Base-by-base conservation (phyloP, 208 protist species). In the Leishmania tropica region DNA sequence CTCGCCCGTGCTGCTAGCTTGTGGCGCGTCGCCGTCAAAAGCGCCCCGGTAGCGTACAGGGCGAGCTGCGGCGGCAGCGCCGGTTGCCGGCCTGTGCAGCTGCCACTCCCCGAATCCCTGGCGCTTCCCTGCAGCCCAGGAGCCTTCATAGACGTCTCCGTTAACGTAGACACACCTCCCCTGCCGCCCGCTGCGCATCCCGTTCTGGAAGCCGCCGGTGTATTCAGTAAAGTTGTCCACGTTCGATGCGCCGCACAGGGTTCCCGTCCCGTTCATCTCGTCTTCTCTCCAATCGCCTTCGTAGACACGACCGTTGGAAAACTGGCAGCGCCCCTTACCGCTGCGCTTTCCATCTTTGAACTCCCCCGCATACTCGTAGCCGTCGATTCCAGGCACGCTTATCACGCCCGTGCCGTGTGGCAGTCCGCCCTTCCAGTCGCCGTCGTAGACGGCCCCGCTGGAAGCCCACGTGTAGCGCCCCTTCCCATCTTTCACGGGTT, bases 271-370 rank as follows among this genome's bases (percentile, higher is more conserved):
- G 51, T 93, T 85, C 92, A 96, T 95, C 73, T 94, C 81, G 75
- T 97, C 96, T 17, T 85, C 78, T 40, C 79, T 40, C 96, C 96
- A 98, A 70, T 96, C 91, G 1, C 96, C 95, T 2, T 88, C 85
- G 86, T 97, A 98, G 48, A 78, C 73, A 21, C 89, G 88, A 31
- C 94, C 95, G 74, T 95, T 96, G 28, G 79, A 60, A 71, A 97
- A 98, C 11, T 67, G 79, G 81, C 96, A 98, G 3, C 70, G 85
- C 10, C 96, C 95, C 2, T 84, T 75, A 19, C 94, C 96, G 74
- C 88, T 81, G 58, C 95, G 92, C 76, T 89, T 81, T n/a, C 95
- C 87, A 13, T 86, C 79, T 3, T 87, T 72, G 70, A 94, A 95
- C 31, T 81, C 78, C 1, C 94, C 94, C 37, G 86, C 84, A 72